These are phyloP conservation scores for Pugionium cornutum DNA, from an alignment of 345 rosid genomes.

Conservation along the genomic window DNA sequence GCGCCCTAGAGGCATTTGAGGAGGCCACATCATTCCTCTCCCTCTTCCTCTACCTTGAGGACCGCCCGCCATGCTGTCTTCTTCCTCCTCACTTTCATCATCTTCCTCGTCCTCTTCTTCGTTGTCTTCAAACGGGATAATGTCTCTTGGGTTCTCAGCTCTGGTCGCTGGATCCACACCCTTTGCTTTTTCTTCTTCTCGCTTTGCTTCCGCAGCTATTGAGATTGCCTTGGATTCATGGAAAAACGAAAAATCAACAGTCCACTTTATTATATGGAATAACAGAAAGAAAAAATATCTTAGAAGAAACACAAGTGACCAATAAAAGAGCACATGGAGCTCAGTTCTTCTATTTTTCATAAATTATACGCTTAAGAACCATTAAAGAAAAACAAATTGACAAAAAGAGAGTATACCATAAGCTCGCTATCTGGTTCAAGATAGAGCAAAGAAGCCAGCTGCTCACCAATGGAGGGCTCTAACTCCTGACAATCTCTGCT, in stretches of 20 bases:
- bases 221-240: constrained; percentile 55
- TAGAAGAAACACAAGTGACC: constrained; percentile 14
- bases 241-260: not conserved
- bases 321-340: constrained; percentile 7
- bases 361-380: constrained; percentile 6
- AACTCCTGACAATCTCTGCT: constrained; percentile 99
- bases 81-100: constrained; percentile 83
- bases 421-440: constrained; percentile 98
- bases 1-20: constrained; percentile 76
- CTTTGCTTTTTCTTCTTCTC: constrained; percentile 97
- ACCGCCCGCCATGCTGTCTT: constrained; percentile 50
- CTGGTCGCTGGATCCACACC: constrained; percentile 79
- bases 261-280: constrained; percentile 8
- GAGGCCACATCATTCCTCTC: constrained; percentile 97
- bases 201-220: constrained; percentile 85
- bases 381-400: constrained; percentile 11
- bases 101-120: constrained; percentile 99
- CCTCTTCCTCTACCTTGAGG: constrained; percentile 89
- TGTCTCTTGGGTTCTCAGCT: constrained; percentile 89
- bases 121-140: constrained; percentile 93
- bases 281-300: not conserved
- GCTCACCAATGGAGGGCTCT: constrained; percentile 90
- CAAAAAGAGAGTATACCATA: constrained; percentile 62
- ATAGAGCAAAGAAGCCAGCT: constrained; percentile 90
- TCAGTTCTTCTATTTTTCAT: constrained; percentile 9